These are phyloP conservation scores for Ophiostoma pallidulum DNA, from an alignment of 2,329 filamentous ascomycete species.

Conservation along the genomic window DNA sequence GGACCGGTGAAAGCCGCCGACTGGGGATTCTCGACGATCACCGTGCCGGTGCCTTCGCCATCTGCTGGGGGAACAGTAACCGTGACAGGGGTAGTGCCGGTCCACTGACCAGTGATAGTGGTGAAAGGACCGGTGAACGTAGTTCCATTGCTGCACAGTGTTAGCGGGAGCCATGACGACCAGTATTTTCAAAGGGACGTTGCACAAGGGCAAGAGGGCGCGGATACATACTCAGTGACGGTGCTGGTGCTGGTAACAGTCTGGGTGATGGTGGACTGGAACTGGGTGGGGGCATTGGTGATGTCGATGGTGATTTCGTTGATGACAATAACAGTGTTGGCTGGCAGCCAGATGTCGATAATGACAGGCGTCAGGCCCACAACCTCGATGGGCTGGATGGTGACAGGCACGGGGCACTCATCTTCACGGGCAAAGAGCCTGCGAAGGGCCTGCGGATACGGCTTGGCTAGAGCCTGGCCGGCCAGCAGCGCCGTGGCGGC, in stretches of 20 bases:
- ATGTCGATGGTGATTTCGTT: constrained; percentile 11
- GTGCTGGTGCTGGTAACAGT: constrained; percentile 13
- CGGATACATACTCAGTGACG: constrained; percentile 8
- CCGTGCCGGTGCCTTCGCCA: too few relatives aligned
- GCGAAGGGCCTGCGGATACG: background rate
- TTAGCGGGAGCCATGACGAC: too few relatives aligned
- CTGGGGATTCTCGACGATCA: too few relatives aligned
- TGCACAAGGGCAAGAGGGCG: background rate
- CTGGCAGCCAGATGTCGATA: constrained; percentile 5
- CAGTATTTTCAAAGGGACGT: too few relatives aligned
- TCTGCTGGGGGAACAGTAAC: too few relatives aligned
- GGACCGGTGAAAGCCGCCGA: constrained; percentile 13
- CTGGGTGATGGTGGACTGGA: constrained; percentile 10
- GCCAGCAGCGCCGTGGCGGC: constrained; percentile 7
- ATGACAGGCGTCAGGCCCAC: constrained; percentile 10
- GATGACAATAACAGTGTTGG: constrained; percentile 15
- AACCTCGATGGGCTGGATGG: constrained; percentile 15
- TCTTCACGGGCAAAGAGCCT: constrained; percentile 1
- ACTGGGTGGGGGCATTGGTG: constrained; percentile 14
- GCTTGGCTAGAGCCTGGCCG: constrained; percentile 2
- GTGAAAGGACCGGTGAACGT: constrained; percentile 5
- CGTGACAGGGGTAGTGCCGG: too few relatives aligned
- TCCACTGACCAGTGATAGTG: constrained; percentile 1
- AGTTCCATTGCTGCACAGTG: too few relatives aligned
- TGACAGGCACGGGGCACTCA: constrained; percentile 11